Conservation (phyloP, 108 stramenopile genomes). For the Skeletonema costatum region DNA sequence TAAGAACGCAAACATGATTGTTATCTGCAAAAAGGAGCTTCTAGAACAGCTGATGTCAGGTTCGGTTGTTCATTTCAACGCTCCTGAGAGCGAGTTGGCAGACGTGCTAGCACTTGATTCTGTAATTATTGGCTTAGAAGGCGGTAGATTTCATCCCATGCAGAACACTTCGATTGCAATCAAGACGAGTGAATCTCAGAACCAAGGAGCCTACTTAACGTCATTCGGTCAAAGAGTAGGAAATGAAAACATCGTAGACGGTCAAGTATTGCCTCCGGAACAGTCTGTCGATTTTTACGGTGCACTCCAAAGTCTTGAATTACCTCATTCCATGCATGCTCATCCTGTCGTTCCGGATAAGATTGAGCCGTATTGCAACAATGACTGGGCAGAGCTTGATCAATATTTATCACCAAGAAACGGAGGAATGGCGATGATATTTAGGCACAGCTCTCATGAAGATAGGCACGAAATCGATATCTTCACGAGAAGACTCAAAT, state of each 20-base stretch:
- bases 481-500: constrained; percentile 39
- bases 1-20: constrained; percentile 33
- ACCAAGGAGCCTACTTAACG: constrained; percentile 30
- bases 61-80: constrained; percentile 30
- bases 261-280: constrained; percentile 41
- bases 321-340: constrained; percentile 48
- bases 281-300: constrained; percentile 52
- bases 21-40: constrained; percentile 39
- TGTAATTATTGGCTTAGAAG: constrained; percentile 25
- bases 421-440: constrained; percentile 34
- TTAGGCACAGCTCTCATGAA: constrained; percentile 26
- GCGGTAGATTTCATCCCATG: constrained; percentile 24
- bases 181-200: constrained; percentile 33
- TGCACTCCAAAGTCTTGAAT: constrained; percentile 48
- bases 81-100: constrained; percentile 23
- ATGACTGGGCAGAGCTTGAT: constrained; percentile 34
- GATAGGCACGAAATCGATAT: constrained; percentile 45
- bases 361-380: constrained; percentile 39
- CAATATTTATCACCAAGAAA: constrained; percentile 14
- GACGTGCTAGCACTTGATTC: constrained; percentile 41
- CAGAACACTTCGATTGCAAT: constrained; percentile 23
- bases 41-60: constrained; percentile 25
- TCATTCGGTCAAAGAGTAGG: constrained; percentile 8
- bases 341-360: constrained; percentile 41
- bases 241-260: constrained; percentile 28